phyloP scores from a whole-genome alignment of 768 basidiomycete genomes.

The Naematelia aurantialba region DNA sequence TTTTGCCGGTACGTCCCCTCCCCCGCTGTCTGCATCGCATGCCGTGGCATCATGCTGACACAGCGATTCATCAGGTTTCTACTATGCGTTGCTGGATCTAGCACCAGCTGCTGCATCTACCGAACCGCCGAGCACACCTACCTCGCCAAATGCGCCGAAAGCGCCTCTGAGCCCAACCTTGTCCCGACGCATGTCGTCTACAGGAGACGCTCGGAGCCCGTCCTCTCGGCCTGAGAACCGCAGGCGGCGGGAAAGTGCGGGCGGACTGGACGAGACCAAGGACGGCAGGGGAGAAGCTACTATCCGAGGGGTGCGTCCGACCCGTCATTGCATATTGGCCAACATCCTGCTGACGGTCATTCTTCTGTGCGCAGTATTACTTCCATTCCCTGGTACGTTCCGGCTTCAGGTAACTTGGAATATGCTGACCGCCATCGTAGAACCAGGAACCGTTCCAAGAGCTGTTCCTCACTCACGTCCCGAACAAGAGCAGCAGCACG shows the following conservation, averaged over 20 bases:
- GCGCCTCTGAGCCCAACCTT: slow-evolving; percentile 30
- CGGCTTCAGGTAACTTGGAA: background rate
- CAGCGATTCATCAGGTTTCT: no score
- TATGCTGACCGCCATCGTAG: slow-evolving; percentile 7
- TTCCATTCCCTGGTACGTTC: slow-evolving; percentile 58
- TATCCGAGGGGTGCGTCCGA: slow-evolving; percentile 37
- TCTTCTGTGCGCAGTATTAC: slow-evolving; percentile 76
- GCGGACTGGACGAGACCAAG: slow-evolving; percentile 38
- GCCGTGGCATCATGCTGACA: background rate
- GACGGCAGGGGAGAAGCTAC: slow-evolving; percentile 49
- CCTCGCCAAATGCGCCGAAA: slow-evolving; percentile 37
- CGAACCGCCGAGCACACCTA: slow-evolving; percentile 48
- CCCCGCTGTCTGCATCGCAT: background rate
- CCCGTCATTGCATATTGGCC: slow-evolving; percentile 1
- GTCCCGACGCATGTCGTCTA: slow-evolving; percentile 13
- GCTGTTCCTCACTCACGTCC: slow-evolving; percentile 72
- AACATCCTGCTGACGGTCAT: slow-evolving; percentile 52
- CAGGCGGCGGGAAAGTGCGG: slow-evolving; percentile 24
- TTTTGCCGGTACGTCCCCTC: slow-evolving; percentile 70
- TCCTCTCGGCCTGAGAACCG: background rate
- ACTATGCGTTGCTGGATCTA: slow-evolving; percentile 91
- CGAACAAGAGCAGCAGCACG: slow-evolving; percentile 66
- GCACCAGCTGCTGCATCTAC: slow-evolving; percentile 59
- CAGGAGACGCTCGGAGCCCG: background rate
- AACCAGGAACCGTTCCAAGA: slow-evolving; percentile 66